Evolutionary conservation across 2,329 filamentous ascomycete species (phyloP), one percentile per base, ranked within the genome.

Genomic region (Botryotinia convoluta): DNA sequence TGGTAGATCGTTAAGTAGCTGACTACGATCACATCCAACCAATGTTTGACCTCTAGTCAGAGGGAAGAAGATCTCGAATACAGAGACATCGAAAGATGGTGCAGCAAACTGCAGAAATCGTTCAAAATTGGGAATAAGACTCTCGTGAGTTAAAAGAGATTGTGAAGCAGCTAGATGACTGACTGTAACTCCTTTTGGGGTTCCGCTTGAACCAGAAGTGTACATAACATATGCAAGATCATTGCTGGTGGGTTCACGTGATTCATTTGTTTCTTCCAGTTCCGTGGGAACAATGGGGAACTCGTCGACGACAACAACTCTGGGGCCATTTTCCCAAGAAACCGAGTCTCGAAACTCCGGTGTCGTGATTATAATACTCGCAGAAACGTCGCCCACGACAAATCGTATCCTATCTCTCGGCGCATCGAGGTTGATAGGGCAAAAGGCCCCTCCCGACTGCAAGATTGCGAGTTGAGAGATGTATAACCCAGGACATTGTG

Each of bases 51-150:
- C 92, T 73, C 93, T 86, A 75, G 90, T 91, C 26, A 95, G 84
- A 0, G 95, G 92, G 76, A 97, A 97, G 85, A 97, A 97, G 10
- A 97, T 95, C 80, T 98, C 95, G 80, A 98, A 98, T 9, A 97
- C 91, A 0, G 93, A 97, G 12, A 98, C 95, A 81, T 98, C 95
- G 80, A 98, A 98, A 0, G 94, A 97, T 0, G 95, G 93, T 4
- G 94, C 92, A 7, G 95, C 95, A 81, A 97, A 97, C 81, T 98
- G 95, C 0, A 98, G 87, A 81, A 98, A 97, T 63, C 94, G 88
- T 26, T 85, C 85, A 79, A 97, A 97, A 0, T 71, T 57, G 3
- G 95, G 95, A 59, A 98, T 91, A 77, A 95, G 90, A 64, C 84
- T 86, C 78, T 97, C 87, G 79, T 98, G 95, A 3, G 93, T 93